These are phyloP conservation scores for Sporothrix euskadiensis DNA, from an alignment of 2,329 filamentous ascomycete genomes.

Conservation along the genomic window DNA sequence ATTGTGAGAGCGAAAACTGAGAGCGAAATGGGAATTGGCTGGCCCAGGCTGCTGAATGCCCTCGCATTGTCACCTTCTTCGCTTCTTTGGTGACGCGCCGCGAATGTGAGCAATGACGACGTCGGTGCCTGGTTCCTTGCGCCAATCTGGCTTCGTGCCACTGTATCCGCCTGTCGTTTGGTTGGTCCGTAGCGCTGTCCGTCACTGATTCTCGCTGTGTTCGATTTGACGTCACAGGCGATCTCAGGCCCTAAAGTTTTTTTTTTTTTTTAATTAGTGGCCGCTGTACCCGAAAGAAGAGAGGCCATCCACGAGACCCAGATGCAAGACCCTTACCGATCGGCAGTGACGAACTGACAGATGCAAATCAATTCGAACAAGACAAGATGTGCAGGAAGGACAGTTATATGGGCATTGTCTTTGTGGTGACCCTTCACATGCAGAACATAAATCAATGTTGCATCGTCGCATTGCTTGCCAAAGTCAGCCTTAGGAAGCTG, in stretches of 20 bases:
- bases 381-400: neutral
- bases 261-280: neutral
- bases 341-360: neutral
- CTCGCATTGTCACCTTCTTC: neutral
- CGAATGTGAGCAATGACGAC: neutral
- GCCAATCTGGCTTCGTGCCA: no score
- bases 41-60: neutral
- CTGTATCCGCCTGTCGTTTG: neutral
- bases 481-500: neutral
- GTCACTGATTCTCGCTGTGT: neutral
- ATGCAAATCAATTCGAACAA: neutral
- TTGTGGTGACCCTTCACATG: slow-evolving; percentile 1
- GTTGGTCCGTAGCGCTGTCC: neutral
- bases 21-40: neutral
- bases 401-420: neutral
- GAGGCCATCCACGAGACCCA: neutral
- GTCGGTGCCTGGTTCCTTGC: slow-evolving; percentile 14
- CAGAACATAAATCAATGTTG: neutral
- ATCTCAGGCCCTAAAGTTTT: neutral
- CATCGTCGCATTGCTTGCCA: slow-evolving; percentile 1
- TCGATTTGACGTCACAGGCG: slow-evolving; percentile 16
- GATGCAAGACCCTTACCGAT: no score
- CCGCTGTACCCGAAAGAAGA: neutral
- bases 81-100: neutral
- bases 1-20: no score